Evolutionary conservation across 2,329 filamentous ascomycete genomes (phyloP), one percentile per base, ranked within the genome.

Genomic region (Macrophomina tecta): DNA sequence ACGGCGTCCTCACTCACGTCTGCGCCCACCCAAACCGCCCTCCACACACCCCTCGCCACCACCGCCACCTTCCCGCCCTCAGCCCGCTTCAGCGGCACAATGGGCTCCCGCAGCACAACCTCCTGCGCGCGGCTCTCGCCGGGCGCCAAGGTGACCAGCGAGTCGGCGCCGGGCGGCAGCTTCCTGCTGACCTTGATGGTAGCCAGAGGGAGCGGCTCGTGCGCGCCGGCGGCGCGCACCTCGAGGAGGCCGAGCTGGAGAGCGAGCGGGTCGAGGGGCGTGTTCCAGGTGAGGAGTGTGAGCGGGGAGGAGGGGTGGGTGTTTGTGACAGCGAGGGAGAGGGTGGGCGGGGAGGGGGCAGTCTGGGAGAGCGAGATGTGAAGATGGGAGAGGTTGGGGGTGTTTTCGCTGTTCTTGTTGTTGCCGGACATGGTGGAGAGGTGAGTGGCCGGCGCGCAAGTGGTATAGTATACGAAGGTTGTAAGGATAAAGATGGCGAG

Each of bases 401-500:
- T 14, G 49, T 30, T 28, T 4, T 23, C 49, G 49, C 23, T 23
- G 23, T 14, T 78, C 78, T 45, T 74, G 71, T 1, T 73, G 68
- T 64, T 81, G 69, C 73, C 77, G 32, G 78, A 70, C 7, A 82
- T 64, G 0, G 79, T 78, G 76, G 2, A 69, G 69, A 9, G 77
- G 69, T 48, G 68, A 72, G 42, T 77, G 69, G 16, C 73, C 69
- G 18, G 16, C 14, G 46, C 30, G 46, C 48, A 51, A 32, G 28
- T 51, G 45, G 32, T 52, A 18, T 42, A 82, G 5, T 77, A 78
- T 6, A 76, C 74, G 6, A 73, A 71, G 66, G 74, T 78, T 45
- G 79, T 70, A 64, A 79, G 77, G 30, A 79, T 79, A 68, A 81
- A 82, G 36, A 82, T 77, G 70, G 82, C 81, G 66, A 83, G 77